Evolutionary conservation across 1,284 basidiomycete genomes (phyloP).

Genomic region (Ustilago crameri): DNA sequence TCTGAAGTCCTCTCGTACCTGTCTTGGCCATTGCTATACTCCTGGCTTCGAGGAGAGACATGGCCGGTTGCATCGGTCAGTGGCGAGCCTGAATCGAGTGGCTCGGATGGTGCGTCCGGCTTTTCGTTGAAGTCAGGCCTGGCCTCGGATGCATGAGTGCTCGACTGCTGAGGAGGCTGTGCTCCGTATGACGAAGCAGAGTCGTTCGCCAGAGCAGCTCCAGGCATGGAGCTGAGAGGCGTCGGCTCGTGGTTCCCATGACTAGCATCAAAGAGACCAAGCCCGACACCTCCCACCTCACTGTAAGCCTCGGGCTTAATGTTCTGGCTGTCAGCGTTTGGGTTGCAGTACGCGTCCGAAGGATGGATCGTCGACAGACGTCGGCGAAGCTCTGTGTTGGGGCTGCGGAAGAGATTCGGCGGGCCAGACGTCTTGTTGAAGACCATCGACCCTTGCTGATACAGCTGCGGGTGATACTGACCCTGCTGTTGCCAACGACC

Average conservation of each 20-base stretch:
- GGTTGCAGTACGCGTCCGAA: neutral
- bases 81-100: constrained; percentile 31
- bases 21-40: neutral
- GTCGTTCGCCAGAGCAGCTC: neutral
- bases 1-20: neutral
- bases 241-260: neutral
- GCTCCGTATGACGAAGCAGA: constrained; percentile 9
- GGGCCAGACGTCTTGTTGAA: neutral
- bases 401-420: constrained; percentile 10
- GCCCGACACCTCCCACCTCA: constrained; percentile 2
- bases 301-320: constrained; percentile 11
- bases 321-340: neutral
- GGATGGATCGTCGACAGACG: constrained; percentile 12
- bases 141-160: constrained; percentile 1
- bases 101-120: constrained; percentile 9
- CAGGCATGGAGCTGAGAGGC: constrained; percentile 2
- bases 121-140: constrained; percentile 3
- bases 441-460: constrained; percentile 19
- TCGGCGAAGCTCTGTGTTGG: constrained; percentile 11
- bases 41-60: constrained; percentile 17
- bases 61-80: constrained; percentile 31
- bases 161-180: neutral
- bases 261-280: constrained; percentile 13
- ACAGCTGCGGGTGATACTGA: constrained; percentile 9
- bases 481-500: constrained; percentile 22